Conservation (phyloP, 257 asterid genomes). For the Anisodus acutangulus region DNA sequence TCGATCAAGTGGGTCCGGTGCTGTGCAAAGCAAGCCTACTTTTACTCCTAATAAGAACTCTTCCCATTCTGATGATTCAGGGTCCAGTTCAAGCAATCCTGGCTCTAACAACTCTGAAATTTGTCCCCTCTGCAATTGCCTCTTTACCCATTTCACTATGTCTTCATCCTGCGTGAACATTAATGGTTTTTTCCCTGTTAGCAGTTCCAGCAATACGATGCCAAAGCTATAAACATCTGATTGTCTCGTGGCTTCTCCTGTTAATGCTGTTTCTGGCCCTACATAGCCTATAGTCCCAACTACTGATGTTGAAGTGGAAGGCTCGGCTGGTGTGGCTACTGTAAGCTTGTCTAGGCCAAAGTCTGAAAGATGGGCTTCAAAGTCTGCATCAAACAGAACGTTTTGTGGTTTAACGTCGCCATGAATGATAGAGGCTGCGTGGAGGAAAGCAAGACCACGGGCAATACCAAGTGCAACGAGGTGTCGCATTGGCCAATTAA, state of each 20-base stretch:
- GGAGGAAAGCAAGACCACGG: slow-evolving; percentile 67
- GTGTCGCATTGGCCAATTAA: slow-evolving; percentile 83
- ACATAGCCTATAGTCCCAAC: slow-evolving; percentile 64
- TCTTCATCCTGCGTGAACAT: slow-evolving; percentile 74
- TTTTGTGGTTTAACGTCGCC: slow-evolving; percentile 75
- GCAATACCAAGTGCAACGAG: slow-evolving; percentile 73
- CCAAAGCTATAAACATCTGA: slow-evolving; percentile 78
- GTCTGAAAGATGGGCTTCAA: slow-evolving; percentile 75
- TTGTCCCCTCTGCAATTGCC: slow-evolving; percentile 76
- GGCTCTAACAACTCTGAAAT: slow-evolving; percentile 72
- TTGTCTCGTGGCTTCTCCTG: slow-evolving; percentile 49
- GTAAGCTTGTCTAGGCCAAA: slow-evolving; percentile 66
- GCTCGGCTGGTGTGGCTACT: slow-evolving; percentile 41
- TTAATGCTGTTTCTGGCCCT: slow-evolving; percentile 57
- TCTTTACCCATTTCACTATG: slow-evolving; percentile 76
- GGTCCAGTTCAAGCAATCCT: slow-evolving; percentile 72
- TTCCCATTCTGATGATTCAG: slow-evolving; percentile 85
- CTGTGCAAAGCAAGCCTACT: slow-evolving; percentile 78
- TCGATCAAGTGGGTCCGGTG: slow-evolving; percentile 66
- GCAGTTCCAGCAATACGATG: slow-evolving; percentile 62
- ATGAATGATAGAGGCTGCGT: slow-evolving; percentile 55
- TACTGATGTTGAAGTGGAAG: slow-evolving; percentile 57
- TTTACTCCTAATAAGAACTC: slow-evolving; percentile 76
- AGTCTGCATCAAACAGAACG: slow-evolving; percentile 72
- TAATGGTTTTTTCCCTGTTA: slow-evolving; percentile 69